Evolutionary conservation across 2,329 filamentous ascomycete species (phyloP), one percentile per base, ranked within the genome.

Genomic region (Nakataea oryzae): DNA sequence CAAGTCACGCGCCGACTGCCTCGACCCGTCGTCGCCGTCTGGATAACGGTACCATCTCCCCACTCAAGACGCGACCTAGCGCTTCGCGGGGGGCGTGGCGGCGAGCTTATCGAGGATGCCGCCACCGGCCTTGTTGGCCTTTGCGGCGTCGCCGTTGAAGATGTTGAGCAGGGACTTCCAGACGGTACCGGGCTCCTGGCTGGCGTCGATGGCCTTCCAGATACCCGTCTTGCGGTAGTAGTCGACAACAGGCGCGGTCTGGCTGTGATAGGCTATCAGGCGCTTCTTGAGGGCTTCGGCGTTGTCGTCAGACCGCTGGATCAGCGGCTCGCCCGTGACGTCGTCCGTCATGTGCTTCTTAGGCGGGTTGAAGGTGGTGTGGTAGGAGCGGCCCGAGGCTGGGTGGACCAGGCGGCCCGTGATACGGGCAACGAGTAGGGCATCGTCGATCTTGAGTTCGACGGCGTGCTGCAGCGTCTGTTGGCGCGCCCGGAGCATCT

Each of bases 181-280:
- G 65, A 99, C 95, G 76, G 93, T 88, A 58, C 91, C 90, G 26
- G 95, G 95, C 79, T 96, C 88, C 81, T 99, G 92, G 81, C 90
- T 96, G 67, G 95, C 95, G 75, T 99, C 95, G 70, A 99, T 86
- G 66, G 89, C 89, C 76, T 88, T 89, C 95, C 95, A 99, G 81
- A 99, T 97, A 69, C 93, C 93, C 59, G 90, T 96, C 79, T 92
- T 91, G 80, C 96, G 90, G 86, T 99, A 99, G 83, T 99, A 99
- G 63, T 86, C 83, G 66, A 96, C 93, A 59, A 99, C 95, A 26
- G 95, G 95, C 57, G 86, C 79, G 41, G 95, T 99, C 85, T 99
- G 95, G 68, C 86, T 81, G 80, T 99, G 95, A 79, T 99, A 99
- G 64, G 93, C 97, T 54, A 81, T 81, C 64, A 99, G 84, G 66